Evolutionary conservation across 768 basidiomycete genomes (phyloP).

Genomic region (Neoboletus subvelutipes): DNA sequence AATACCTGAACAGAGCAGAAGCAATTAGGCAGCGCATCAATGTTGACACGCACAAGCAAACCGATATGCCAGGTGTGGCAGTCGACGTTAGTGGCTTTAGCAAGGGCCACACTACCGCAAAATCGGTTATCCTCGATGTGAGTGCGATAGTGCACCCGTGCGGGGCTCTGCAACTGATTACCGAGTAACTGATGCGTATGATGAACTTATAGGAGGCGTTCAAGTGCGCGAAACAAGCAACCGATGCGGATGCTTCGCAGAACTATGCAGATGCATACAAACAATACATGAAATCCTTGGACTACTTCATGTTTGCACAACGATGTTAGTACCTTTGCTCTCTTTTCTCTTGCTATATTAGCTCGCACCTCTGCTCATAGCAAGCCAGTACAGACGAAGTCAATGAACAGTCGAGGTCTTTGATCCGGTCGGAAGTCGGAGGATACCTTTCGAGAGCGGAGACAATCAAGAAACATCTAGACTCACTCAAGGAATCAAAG

Average conservation of each 20-base stretch:
- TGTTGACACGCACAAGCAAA: neutral
- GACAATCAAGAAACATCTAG: conserved; percentile 79
- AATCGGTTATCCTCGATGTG: conserved; percentile 18
- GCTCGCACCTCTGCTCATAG: conserved; percentile 2
- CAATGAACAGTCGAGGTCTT: conserved; percentile 82
- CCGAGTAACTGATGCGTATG: neutral
- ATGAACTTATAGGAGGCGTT: conserved; percentile 59
- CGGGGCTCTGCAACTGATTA: neutral
- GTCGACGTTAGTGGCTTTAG: neutral
- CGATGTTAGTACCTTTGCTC: conserved; percentile 57
- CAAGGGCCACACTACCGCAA: neutral
- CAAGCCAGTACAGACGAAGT: conserved; percentile 54
- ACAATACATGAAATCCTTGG: conserved; percentile 87
- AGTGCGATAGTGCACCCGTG: neutral
- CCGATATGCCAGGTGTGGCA: neutral
- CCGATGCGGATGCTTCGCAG: conserved; percentile 84
- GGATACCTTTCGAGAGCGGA: conserved; percentile 92
- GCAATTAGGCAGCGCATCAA: conserved; percentile 1
- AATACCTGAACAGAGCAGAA: conserved; percentile 22
- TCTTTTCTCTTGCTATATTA: neutral
- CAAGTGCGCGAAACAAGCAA: conserved; percentile 84
- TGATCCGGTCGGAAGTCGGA: conserved; percentile 81
- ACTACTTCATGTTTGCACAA: conserved; percentile 96
- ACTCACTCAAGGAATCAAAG: conserved; percentile 2
- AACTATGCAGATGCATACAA: conserved; percentile 94